A percentile compares a stretch with the other conserved stretches of the same genome.
These are phyloP conservation scores for Picochlorum sp. DNA, from an alignment of 139 green algal genomes.

Conservation along the genomic window DNA sequence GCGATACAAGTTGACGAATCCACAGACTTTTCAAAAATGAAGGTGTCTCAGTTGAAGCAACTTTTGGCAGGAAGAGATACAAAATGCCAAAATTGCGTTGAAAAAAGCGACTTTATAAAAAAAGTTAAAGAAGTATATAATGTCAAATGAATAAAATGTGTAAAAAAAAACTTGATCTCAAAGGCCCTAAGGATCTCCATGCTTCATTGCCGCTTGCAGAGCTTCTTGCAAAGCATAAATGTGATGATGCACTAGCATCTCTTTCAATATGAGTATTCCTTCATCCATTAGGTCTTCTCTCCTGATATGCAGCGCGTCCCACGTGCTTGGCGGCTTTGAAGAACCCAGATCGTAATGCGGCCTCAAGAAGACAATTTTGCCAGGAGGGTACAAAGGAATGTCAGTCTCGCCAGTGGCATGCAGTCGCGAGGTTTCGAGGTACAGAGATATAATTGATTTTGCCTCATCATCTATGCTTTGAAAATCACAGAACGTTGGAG, in stretches of 20 bases:
- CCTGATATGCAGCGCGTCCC: constrained; percentile 29
- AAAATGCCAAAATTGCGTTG: constrained; percentile 54
- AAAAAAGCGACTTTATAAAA: constrained; percentile 63
- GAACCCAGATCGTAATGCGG: constrained; percentile 6
- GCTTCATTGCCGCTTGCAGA: background rate
- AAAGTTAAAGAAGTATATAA: constrained; percentile 29
- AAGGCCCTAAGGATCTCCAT: background rate
- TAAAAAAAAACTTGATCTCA: constrained; percentile 2
- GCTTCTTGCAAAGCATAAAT: background rate
- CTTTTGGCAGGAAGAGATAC: constrained; percentile 44
- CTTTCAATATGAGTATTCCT: constrained; percentile 21
- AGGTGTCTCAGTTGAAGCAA: constrained; percentile 59
- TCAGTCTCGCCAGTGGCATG: constrained; percentile 10
- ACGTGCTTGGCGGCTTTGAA: constrained; percentile 4
- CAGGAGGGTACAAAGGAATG: constrained; percentile 18
- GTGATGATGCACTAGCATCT: constrained; percentile 22
- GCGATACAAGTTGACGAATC: constrained; percentile 37
- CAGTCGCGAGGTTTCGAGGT: constrained; percentile 5
- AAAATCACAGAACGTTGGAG: constrained; percentile 23
- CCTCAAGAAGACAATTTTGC: constrained; percentile 19
- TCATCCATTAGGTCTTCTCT: constrained; percentile 23
- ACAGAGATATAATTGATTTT: background rate
- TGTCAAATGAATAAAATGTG: background rate
- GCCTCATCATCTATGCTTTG: constrained; percentile 19
- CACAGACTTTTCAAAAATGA: constrained; percentile 54